Evolutionary conservation across 106 monocot species (phyloP).

Genomic region (Dioscorea dumetorum): DNA sequence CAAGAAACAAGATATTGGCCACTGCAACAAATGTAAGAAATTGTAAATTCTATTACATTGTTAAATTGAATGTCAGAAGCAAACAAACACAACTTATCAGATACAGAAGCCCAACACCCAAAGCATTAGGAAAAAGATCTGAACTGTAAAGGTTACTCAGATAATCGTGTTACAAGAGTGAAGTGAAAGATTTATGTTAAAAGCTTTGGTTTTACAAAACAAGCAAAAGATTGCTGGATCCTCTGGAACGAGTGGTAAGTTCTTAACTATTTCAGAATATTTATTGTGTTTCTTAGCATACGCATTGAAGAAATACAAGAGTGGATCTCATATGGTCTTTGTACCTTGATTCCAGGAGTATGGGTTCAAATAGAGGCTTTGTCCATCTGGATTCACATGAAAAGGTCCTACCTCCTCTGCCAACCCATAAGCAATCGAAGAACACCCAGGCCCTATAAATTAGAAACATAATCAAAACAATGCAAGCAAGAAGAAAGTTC

Average conservation of each 20-base stretch:
- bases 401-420: conserved; percentile 97
- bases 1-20: conserved; percentile 88
- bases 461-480: background rate
- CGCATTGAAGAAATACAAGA: too few species aligned
- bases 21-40: conserved; percentile 33
- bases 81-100: background rate
- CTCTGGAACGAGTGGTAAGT: background rate
- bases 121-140: too few species aligned
- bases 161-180: background rate
- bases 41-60: background rate
- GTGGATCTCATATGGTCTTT: too few species aligned
- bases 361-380: conserved; percentile 71
- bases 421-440: conserved; percentile 85
- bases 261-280: too few species aligned
- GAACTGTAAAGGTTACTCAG: background rate
- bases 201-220: background rate
- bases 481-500: background rate
- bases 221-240: background rate
- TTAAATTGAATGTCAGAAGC: background rate
- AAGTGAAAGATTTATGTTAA: background rate
- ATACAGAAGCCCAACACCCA: background rate
- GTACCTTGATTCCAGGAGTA: conserved; percentile 95
- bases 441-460: conserved; percentile 83
- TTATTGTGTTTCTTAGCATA: too few species aligned
- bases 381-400: conserved; percentile 83